These are phyloP conservation scores for Trichoderma atrobrunneum DNA, from an alignment of 2,329 filamentous ascomycete genomes.

Conservation along the genomic window DNA sequence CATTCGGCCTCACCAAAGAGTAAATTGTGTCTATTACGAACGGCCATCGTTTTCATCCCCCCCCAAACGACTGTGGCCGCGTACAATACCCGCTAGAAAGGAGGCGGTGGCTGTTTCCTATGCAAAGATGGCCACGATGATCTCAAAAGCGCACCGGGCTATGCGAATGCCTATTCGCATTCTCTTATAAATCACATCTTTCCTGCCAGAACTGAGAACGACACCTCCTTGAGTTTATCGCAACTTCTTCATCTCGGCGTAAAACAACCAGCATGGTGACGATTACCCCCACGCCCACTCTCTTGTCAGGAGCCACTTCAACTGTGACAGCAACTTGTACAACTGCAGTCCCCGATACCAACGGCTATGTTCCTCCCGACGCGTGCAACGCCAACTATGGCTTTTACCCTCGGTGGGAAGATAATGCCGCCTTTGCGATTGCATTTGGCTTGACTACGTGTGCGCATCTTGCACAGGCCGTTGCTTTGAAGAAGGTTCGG, in stretches of 20 bases:
- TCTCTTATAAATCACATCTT: neutral
- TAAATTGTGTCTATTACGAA: neutral
- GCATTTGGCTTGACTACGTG: constrained; percentile 32
- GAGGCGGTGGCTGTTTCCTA: neutral
- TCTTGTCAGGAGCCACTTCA: neutral
- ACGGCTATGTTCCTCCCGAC: constrained; percentile 32
- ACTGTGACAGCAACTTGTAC: constrained; percentile 25
- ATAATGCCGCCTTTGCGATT: constrained; percentile 33
- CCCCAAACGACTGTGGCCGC: neutral
- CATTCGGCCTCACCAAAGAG: neutral
- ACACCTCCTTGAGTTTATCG: neutral
- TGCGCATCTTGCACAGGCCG: constrained; percentile 30
- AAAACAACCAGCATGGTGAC: neutral
- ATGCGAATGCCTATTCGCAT: too few relatives aligned
- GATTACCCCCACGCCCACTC: neutral
- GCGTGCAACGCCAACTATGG: constrained; percentile 35
- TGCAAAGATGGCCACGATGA: neutral
- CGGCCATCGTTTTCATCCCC: neutral
- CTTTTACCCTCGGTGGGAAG: constrained; percentile 34
- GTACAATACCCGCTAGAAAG: neutral
- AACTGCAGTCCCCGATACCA: constrained; percentile 33
- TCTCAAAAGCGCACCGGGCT: neutral
- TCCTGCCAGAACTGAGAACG: neutral
- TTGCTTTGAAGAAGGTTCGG: constrained; percentile 32
- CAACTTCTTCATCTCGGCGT: neutral